phyloP scores from a whole-genome alignment of 2,329 filamentous ascomycete species.

The Fusarium newnesense region DNA sequence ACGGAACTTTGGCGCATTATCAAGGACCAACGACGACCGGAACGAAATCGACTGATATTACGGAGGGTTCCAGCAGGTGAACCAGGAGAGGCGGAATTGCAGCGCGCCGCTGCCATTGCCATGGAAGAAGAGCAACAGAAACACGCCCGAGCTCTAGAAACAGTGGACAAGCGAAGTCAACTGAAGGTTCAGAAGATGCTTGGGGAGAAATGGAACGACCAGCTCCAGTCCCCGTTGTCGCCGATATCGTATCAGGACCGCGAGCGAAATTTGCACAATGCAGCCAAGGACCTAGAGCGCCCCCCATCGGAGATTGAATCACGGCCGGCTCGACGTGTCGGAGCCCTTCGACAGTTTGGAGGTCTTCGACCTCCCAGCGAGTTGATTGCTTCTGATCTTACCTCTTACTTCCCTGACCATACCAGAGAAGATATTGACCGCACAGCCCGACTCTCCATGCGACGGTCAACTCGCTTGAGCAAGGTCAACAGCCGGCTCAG shows the following conservation, averaged over 20 bases:
- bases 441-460: conserved; percentile 91
- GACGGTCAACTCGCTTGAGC: conserved; percentile 89
- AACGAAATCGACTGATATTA: conserved; percentile 90
- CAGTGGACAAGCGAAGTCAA: conserved; percentile 79
- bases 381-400: conserved; percentile 94
- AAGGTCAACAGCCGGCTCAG: conserved; percentile 93
- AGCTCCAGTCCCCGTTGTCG: conserved; percentile 84
- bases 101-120: conserved; percentile 88
- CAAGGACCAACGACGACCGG: conserved; percentile 83
- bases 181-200: conserved; percentile 89
- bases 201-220: conserved; percentile 86
- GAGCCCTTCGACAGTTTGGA: conserved; percentile 80
- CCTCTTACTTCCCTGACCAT: conserved; percentile 97
- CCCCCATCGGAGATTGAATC: conserved; percentile 61
- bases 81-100: conserved; percentile 86
- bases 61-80: conserved; percentile 92
- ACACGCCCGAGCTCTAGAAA: conserved; percentile 71
- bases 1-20: conserved; percentile 91
- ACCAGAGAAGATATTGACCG: conserved; percentile 94
- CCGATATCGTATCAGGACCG: conserved; percentile 79
- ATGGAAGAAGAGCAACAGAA: conserved; percentile 84
- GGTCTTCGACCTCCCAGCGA: conserved; percentile 94
- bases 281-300: conserved; percentile 67
- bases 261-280: conserved; percentile 72
- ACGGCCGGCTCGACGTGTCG: conserved; percentile 59